Evolutionary conservation across 1,139 yeast genomes (phyloP), one percentile per base, ranked within the genome.

Genomic region (Protomyces macrosporus): DNA sequence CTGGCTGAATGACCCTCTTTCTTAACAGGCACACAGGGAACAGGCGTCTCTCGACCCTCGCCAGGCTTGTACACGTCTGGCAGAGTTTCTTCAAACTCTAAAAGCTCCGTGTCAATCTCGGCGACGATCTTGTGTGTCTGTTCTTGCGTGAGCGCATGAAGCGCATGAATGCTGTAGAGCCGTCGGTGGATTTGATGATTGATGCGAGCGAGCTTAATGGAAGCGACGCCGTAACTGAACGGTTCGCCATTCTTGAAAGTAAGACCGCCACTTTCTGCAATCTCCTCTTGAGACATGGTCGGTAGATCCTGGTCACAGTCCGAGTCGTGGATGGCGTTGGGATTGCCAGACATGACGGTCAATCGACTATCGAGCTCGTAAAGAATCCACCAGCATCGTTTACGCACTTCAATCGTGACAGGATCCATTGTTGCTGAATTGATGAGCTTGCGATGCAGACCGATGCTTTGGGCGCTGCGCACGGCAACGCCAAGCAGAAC

Each of bases 381-480:
- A 65, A 86, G 80, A 45, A 75, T 67, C 83, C 86, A 82, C 84
- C 87, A 87, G 1, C 84, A 65, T 9, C 73, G 73, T 37, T 84
- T 74, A 9, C 74, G 72, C 4, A 71, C 68, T 5, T 75, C 76
- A 53, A 83, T 86, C 2, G 71, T 75, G 33, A 16, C 57, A 39
- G 16, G 30, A 32, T 30, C 37, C 16, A 37, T 50, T 4, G 50
- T 16, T 6, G 39, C 36, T 3, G 83, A 69, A 0, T 79, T 77
- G 6, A 70, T 69, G 60, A 79, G 79, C 1, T 74, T 75, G 40
- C 89, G 74, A 70, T 87, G 88, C 33, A 88, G 74, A 0, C 95
- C 95, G 65, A 86, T 73, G 58, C 83, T 86, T 68, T 81, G 84
- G 0, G 89, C 88, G 68, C 78, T 80, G 64, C 89, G 75, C 1